Conservation (phyloP, 148 eudicot species). For the Vaccinium macrocarpon region DNA sequence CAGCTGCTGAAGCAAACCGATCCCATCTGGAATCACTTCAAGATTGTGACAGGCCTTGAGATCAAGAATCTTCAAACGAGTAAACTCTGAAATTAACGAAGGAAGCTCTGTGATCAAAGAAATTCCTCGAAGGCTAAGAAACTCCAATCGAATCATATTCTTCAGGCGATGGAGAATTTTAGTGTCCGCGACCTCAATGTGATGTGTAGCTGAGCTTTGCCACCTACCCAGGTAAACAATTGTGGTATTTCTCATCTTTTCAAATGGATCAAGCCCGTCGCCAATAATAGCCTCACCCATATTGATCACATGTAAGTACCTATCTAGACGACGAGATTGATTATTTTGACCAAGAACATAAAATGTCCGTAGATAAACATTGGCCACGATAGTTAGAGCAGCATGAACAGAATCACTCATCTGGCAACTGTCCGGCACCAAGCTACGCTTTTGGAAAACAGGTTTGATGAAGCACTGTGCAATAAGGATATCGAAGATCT, state of each 20-base stretch:
- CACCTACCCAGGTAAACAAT: slow-evolving; percentile 52
- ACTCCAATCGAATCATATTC: slow-evolving; percentile 21
- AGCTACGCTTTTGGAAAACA: slow-evolving; percentile 8
- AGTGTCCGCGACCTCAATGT: slow-evolving; percentile 39
- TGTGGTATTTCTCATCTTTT: slow-evolving; percentile 32
- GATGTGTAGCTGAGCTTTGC: slow-evolving; percentile 27
- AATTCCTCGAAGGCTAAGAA: slow-evolving; percentile 49
- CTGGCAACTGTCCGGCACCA: not conserved
- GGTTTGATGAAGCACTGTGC: slow-evolving; percentile 28
- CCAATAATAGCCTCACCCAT: slow-evolving; percentile 29
- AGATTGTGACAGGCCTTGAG: slow-evolving; percentile 48
- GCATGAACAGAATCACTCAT: not conserved
- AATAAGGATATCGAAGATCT: slow-evolving; percentile 21
- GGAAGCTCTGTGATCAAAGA: slow-evolving; percentile 40
- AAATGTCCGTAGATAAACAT: slow-evolving; percentile 9
- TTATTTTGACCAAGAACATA: not conserved
- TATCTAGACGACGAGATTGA: not conserved
- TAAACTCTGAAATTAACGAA: slow-evolving; percentile 26
- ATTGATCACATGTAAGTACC: slow-evolving; percentile 25
- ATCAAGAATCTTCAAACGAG: slow-evolving; percentile 37
- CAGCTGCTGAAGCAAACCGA: slow-evolving; percentile 36
- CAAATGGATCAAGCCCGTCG: slow-evolving; percentile 25
- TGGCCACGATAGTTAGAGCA: not conserved
- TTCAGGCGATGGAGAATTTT: slow-evolving; percentile 25
- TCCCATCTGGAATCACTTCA: slow-evolving; percentile 33